Percentiles rank a stretch among this genome's conserved stretches.
These are phyloP conservation scores for Tardiomyces digboiensis DNA, from an alignment of 1,139 yeast genomes.

Conservation along the genomic window DNA sequence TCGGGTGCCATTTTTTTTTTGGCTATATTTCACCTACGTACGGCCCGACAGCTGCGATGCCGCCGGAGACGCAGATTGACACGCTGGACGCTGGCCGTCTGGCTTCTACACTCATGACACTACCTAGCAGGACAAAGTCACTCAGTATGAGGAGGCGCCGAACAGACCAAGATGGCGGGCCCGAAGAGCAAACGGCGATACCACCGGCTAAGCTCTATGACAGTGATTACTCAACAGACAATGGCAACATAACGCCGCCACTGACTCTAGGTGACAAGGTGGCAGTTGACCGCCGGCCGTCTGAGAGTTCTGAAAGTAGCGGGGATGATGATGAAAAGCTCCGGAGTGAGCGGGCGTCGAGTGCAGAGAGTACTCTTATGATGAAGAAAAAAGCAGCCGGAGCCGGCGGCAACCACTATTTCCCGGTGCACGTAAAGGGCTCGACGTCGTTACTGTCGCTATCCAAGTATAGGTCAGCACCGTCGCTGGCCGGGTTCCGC, in stretches of 20 bases:
- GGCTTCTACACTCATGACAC: background rate
- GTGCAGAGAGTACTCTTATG: background rate
- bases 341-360: too few species aligned
- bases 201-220: too few species aligned
- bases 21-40: too few species aligned
- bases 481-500: constrained; percentile 26
- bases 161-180: background rate
- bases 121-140: background rate
- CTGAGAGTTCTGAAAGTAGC: too few species aligned
- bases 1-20: too few species aligned
- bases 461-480: background rate
- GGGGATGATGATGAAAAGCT: too few species aligned
- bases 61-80: too few species aligned
- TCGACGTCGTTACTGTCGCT: background rate
- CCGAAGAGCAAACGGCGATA: background rate
- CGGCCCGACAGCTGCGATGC: too few species aligned
- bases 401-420: background rate
- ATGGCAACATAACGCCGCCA: background rate
- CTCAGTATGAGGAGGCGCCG: background rate
- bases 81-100: background rate
- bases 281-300: too few species aligned
- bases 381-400: background rate
- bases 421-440: background rate
- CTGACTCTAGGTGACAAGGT: background rate
- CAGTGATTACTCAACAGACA: too few species aligned